These are phyloP conservation scores for Lachnum nothofagi DNA, from an alignment of 2,329 filamentous ascomycete species.

Conservation along the genomic window DNA sequence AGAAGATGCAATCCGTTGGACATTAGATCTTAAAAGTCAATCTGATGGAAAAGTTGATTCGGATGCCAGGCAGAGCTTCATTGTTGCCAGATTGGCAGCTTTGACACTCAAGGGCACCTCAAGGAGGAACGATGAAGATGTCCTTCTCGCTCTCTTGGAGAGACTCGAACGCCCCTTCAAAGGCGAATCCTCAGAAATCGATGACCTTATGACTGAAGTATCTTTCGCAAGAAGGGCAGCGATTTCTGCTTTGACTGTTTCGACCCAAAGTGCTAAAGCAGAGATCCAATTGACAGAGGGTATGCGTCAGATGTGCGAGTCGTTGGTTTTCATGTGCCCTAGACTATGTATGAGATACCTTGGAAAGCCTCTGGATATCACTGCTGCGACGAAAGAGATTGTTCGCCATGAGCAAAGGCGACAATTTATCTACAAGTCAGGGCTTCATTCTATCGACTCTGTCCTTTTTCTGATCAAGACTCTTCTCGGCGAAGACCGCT, in stretches of 20 bases:
- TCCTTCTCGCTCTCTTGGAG: constrained; percentile 47
- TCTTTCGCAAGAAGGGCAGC: constrained; percentile 51
- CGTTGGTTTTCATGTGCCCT: constrained; percentile 54
- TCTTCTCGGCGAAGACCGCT: constrained; percentile 43
- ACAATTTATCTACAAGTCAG: constrained; percentile 41
- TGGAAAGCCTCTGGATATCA: constrained; percentile 49
- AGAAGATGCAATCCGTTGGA: constrained; percentile 53
- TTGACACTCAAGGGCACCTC: constrained; percentile 46
- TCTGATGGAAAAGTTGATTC: constrained; percentile 24
- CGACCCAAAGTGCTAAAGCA: constrained; percentile 8
- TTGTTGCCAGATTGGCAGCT: constrained; percentile 51
- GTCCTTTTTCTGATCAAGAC: constrained; percentile 52
- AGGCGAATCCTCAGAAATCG: constrained; percentile 54
- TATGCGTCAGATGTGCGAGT: constrained; percentile 43
- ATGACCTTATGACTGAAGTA: constrained; percentile 55
- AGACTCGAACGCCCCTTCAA: constrained; percentile 55
- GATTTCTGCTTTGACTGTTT: constrained; percentile 41
- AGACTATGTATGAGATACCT: constrained; percentile 58
- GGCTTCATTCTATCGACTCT: constrained; percentile 56
- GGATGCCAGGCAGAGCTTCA: constrained; percentile 39
- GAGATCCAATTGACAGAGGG: constrained; percentile 15
- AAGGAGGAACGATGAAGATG: constrained; percentile 37
- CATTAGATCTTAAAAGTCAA: constrained; percentile 37
- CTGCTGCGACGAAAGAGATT: constrained; percentile 51
- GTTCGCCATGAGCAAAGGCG: constrained; percentile 58